Evolutionary conservation across 129 eudicot species (phyloP), one percentile per base, ranked within the genome.

Genomic region (Mikania micrantha): DNA sequence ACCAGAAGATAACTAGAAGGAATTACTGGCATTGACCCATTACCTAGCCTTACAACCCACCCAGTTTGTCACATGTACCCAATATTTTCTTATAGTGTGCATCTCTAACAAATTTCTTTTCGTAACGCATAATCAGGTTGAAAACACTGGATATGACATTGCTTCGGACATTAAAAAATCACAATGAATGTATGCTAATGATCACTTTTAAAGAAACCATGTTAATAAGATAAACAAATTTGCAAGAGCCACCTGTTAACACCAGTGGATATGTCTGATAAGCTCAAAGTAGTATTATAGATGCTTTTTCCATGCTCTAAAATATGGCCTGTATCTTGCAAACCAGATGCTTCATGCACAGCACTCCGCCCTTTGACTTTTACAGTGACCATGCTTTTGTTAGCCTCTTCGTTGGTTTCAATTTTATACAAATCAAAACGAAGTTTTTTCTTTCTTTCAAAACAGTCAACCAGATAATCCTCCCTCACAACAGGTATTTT

Each of bases 311-410:
- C 93, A 15, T 83, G 84, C 80, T 84, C 97, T 27, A 94, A 88
- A 48, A 94, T 94, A 74, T 94, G 99, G 11, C 99, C 99, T 10
- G 87, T 72, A 79, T 90, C 99, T 80, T 94, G 97, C 87, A 94
- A 81, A 58, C 95, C 97, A 45, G 99, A 94, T 29, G 87, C 49
- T 78, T 83, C 95, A 70, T 94, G 99, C 62, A 94, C 99, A 36
- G 99, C 90, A 76, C 99, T 90, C 47, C 83, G 79, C 28, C 99
- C 99, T 83, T 94, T 94, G 52, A 94, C 99, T 82, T 87, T 94
- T 54, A 94, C 90, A 8, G 99, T 89, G 8, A 83, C 87, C 81
- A 79, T 68, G 39, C 83, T 77, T 60, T 76, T 70, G 32, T 56
- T 56, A 27, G 74, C 47, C 73, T 87, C 91, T 64, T 84, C 93